phyloP scores from a whole-genome alignment of 768 basidiomycete species.

The Phallus indusiatus region DNA sequence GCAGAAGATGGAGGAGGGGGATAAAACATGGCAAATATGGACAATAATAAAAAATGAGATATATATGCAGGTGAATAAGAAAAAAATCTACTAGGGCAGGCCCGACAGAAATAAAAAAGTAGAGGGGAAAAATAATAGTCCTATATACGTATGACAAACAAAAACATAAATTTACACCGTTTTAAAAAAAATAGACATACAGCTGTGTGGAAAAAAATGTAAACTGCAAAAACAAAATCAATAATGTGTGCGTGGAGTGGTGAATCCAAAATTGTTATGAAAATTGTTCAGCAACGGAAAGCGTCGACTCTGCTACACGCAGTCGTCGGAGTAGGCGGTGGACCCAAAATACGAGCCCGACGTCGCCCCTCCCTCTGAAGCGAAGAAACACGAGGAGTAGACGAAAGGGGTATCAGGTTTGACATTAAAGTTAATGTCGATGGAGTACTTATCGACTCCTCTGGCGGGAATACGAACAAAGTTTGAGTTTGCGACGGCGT shows the following conservation, averaged over 20 bases:
- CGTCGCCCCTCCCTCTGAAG: constrained; percentile 53
- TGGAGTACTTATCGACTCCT: constrained; percentile 56
- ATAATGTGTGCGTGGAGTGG: too few species aligned
- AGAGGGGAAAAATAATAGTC: background rate
- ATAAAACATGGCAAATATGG: background rate
- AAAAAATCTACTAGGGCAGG: background rate
- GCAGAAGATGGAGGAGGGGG: too few species aligned
- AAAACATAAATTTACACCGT: background rate
- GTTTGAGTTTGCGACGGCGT: constrained; percentile 57
- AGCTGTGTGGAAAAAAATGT: background rate
- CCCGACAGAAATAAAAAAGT: background rate
- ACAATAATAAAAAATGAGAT: background rate
- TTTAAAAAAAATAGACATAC: background rate
- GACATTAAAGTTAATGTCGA: constrained; percentile 76
- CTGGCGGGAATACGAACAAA: constrained; percentile 75
- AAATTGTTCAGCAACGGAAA: constrained; percentile 33
- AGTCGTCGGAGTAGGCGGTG: constrained; percentile 65
- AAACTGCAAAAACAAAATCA: background rate
- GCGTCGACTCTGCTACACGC: constrained; percentile 79
- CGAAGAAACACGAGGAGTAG: constrained; percentile 63
- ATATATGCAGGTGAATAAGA: background rate
- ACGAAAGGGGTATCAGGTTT: constrained; percentile 44
- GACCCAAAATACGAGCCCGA: constrained; percentile 62
- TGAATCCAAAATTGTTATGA: background rate
- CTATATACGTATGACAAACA: background rate